phyloP scores from a whole-genome alignment of 1,139 yeast species.

The Blastobotrys raffinosifermentans region DNA sequence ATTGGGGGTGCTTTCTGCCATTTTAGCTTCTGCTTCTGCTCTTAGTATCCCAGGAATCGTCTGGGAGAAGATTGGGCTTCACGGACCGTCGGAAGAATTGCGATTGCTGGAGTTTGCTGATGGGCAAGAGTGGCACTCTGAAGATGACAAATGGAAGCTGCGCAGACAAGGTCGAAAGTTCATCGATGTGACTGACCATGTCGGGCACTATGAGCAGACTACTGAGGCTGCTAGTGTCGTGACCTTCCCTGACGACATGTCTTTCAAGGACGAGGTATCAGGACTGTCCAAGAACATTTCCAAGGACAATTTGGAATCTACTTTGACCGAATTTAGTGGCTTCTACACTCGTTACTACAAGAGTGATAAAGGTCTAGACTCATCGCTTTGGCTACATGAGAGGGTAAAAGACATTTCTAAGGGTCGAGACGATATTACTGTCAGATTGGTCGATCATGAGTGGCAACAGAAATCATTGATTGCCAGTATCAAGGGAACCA shows the following conservation, averaged over 20 bases:
- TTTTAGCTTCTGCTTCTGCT: neutral
- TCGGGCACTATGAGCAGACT: conserved; percentile 22
- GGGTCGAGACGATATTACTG: conserved; percentile 28
- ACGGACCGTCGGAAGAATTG: neutral
- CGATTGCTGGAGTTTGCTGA: conserved; percentile 31
- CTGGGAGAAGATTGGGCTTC: neutral
- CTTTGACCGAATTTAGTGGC: conserved; percentile 58
- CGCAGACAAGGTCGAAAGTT: conserved; percentile 52
- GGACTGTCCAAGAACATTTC: conserved; percentile 41
- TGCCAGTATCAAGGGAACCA: conserved; percentile 39
- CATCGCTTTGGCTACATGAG: conserved; percentile 65
- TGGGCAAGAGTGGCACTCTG: conserved; percentile 42
- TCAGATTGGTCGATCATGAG: conserved; percentile 42
- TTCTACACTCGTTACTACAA: conserved; percentile 81
- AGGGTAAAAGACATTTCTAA: conserved; percentile 41
- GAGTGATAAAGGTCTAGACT: conserved; percentile 59
- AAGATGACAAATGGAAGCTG: conserved; percentile 50
- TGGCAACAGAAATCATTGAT: conserved; percentile 59
- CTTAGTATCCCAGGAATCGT: neutral
- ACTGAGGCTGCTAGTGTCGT: conserved; percentile 36
- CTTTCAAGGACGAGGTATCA: conserved; percentile 39
- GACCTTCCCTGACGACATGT: conserved; percentile 48
- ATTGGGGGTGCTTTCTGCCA: neutral
- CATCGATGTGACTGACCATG: conserved; percentile 60
- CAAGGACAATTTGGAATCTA: conserved; percentile 43